A percentile compares a stretch with the other conserved stretches of the same genome.
Evolutionary conservation across 2,329 filamentous ascomycete genomes (phyloP).

Genomic region (Phoma sp.): DNA sequence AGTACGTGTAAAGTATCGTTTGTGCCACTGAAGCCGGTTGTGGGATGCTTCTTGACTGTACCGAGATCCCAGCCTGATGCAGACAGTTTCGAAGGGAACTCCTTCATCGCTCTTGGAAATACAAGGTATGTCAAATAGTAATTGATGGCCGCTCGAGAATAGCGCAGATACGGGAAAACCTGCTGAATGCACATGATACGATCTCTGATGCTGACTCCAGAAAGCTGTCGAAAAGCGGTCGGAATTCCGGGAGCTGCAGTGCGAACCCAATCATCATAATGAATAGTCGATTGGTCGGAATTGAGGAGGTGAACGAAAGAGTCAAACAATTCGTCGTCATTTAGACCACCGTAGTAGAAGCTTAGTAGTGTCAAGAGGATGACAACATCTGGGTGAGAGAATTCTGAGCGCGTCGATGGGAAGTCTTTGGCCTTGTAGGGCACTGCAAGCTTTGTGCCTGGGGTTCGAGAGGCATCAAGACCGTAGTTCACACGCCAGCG

Average conservation of each 20-base stretch:
- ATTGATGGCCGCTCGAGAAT: conserved; percentile 63
- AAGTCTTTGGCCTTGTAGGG: conserved; percentile 71
- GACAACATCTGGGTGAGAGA: conserved; percentile 70
- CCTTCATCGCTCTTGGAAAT: conserved; percentile 67
- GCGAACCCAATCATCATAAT: conserved; percentile 60
- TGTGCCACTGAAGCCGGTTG: conserved; percentile 74
- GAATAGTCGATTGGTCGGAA: conserved; percentile 59
- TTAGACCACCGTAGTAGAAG: conserved; percentile 70
- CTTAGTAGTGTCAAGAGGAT: conserved; percentile 70
- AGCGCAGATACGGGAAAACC: conserved; percentile 62
- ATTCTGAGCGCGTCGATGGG: conserved; percentile 68
- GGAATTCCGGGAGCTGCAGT: conserved; percentile 31
- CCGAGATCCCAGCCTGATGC: conserved; percentile 73
- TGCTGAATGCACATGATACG: conserved; percentile 52
- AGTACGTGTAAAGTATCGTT: conserved; percentile 67
- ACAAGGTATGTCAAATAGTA: conserved; percentile 67
- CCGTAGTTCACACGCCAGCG: conserved; percentile 72
- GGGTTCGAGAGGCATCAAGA: conserved; percentile 54
- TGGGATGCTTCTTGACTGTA: conserved; percentile 54
- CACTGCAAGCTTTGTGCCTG: conserved; percentile 62
- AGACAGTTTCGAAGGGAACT: conserved; percentile 69
- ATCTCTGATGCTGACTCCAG: conserved; percentile 55
- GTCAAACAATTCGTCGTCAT: conserved; percentile 56
- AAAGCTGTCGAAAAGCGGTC: conserved; percentile 48
- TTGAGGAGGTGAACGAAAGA: conserved; percentile 57